phyloP scores from a whole-genome alignment of 192 early-diverging fungal species.

The Paraglomus brasilianum region DNA sequence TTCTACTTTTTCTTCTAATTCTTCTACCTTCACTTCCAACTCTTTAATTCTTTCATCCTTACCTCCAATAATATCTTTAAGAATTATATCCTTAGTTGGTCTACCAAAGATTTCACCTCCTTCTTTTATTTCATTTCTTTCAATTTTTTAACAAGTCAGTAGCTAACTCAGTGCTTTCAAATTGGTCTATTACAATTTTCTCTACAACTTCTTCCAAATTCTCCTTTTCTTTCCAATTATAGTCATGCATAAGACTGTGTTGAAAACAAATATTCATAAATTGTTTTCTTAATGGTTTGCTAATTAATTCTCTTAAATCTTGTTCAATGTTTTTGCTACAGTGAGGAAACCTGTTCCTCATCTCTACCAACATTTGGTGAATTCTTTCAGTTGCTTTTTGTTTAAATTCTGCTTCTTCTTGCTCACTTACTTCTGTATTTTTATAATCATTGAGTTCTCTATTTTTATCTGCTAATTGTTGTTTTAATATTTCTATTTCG shows the following conservation, averaged over 20 bases:
- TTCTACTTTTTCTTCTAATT: not conserved
- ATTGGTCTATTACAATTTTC: not conserved
- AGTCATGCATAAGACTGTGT: slow-evolving; percentile 4
- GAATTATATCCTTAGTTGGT: slow-evolving; percentile 8
- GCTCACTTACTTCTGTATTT: slow-evolving; percentile 17
- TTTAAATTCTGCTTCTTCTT: slow-evolving; percentile 21
- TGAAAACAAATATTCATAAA: slow-evolving; percentile 14
- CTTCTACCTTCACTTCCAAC: not conserved
- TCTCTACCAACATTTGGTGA: slow-evolving; percentile 17
- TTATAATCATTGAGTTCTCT: slow-evolving; percentile 5
- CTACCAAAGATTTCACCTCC: not conserved
- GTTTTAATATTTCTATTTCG: not conserved
- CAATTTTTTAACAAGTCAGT: slow-evolving; percentile 5
- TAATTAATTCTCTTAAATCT: slow-evolving; percentile 9
- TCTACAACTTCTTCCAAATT: slow-evolving; percentile 4
- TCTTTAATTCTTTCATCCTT: slow-evolving; percentile 1
- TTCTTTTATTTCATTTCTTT: slow-evolving; percentile 7
- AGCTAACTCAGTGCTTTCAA: slow-evolving; percentile 13
- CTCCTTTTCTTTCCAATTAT: slow-evolving; percentile 2
- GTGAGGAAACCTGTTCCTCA: slow-evolving; percentile 12
- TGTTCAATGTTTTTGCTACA: slow-evolving; percentile 17
- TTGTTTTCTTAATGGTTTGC: slow-evolving; percentile 14
- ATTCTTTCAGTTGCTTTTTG: slow-evolving; percentile 16
- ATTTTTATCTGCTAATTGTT: slow-evolving; percentile 2
- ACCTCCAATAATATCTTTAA: slow-evolving; percentile 4